phyloP scores from a whole-genome alignment of 2,329 filamentous ascomycete genomes.

The Lecanicillium sp. region DNA sequence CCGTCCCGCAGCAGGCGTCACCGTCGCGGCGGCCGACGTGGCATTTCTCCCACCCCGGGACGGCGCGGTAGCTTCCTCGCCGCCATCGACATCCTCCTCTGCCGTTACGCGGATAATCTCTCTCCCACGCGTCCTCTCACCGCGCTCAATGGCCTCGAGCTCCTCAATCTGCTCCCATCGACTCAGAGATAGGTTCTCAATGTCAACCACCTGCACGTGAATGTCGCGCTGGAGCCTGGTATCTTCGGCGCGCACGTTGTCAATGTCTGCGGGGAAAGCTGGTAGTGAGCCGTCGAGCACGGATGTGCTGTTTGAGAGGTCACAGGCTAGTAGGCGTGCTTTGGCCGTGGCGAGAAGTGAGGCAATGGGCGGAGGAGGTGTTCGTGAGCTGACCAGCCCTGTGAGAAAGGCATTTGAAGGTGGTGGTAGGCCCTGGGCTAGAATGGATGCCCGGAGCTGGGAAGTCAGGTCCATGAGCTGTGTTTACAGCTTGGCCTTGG shows the following conservation, averaged over 20 bases:
- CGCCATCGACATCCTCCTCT: conserved; percentile 36
- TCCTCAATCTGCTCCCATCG: conserved; percentile 84
- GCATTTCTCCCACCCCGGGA: conserved; percentile 5
- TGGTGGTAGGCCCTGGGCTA: conserved; percentile 44
- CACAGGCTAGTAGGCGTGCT: conserved; percentile 69
- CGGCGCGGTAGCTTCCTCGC: conserved; percentile 25
- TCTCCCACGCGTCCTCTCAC: conserved; percentile 65
- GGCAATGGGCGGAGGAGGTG: conserved; percentile 52
- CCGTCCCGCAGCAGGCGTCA: conserved; percentile 9
- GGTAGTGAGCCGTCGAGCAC: conserved; percentile 35
- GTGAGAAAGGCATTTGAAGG: conserved; percentile 53
- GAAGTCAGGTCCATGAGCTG: conserved; percentile 23
- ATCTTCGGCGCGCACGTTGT: conserved; percentile 44
- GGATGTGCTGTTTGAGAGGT: conserved; percentile 54
- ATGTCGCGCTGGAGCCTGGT: conserved; percentile 51
- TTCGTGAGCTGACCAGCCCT: conserved; percentile 48
- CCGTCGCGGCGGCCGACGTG: conserved; percentile 1
- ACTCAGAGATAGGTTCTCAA: conserved; percentile 73
- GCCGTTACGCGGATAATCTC: conserved; percentile 67
- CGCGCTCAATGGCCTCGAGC: conserved; percentile 63
- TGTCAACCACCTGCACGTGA: conserved; percentile 73
- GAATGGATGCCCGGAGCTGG: conserved; percentile 44
- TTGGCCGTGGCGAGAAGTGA: conserved; percentile 72
- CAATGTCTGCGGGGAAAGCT: conserved; percentile 46
- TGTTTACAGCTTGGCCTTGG: too few species aligned